Evolutionary conservation across 495 filamentous ascomycete genomes (phyloP), one percentile per base, ranked within the genome.

Genomic region (Tuber calosporum): DNA sequence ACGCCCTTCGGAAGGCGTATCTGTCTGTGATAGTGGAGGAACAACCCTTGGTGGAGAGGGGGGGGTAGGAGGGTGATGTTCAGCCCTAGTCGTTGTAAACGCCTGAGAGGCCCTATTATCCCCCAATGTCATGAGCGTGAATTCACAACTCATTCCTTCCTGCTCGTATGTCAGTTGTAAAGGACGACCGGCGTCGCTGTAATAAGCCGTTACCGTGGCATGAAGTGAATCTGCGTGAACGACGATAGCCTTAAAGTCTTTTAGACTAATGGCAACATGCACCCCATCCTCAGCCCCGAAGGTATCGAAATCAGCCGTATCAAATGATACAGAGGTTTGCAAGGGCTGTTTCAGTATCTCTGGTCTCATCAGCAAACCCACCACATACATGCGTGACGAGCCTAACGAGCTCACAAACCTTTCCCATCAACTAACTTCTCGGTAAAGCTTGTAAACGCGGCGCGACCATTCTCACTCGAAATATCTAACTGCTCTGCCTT

Each of bases 111-210:
- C 84, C 41, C 85, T 84, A 75, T 87, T 87, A 73, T 96, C 92
- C n/a, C 93, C 93, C 41, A 91, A 88, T 15, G 95, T 99, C 94
- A 97, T 97, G 66, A 99, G 83, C 22, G 94, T 94, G 80, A 96
- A 97, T 71, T 97, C 92, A 74, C 90, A 91, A 67, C 87, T 83
- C 71, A 97, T 85, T 22, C 93, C 95, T 69, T 92, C 88, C 41
- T 86, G 83, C 11, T 85, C 85, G 81, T 98, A 98, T 41, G 85
- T 88, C 15, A 97, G 83, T 81, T 96, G 94, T 82, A 99, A 87
- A 3, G 95, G 95, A 39, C 89, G 89, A 48, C 88, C 89, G 1
- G 96, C 92, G 34, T 87, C 85, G 11, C 92, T 96, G 79, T 95
- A 98, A 67, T 84, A 84, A n/a, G 93, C 91, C 39, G 88, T 88